Base-by-base conservation (phyloP, 1,284 basidiomycete genomes). In the Sutorius eximius region DNA sequence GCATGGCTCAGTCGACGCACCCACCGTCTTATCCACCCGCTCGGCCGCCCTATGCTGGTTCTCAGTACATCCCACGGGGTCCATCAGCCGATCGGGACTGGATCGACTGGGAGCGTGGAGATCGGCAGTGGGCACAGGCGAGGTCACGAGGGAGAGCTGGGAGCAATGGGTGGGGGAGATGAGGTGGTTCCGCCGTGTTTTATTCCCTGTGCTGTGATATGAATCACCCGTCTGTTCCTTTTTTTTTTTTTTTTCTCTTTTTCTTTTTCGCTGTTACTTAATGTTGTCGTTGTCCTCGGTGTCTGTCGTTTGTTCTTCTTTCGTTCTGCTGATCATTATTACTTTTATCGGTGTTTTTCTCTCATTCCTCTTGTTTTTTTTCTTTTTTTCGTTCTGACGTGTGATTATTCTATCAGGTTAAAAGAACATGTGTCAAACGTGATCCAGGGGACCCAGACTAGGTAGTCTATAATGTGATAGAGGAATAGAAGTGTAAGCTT, bases 61-160 rank as follows among this genome's bases (percentile, higher is more conserved):
- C 68, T 27, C 65, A 61, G 41, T 66, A 62, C 45, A 64, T 67
- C 36, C 72, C 71, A 29, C 64, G 78, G 2, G 79, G 78, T 8
- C 81, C 78, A 9, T 77, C 77, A 10, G 77, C 77, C 3, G 76
- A 77, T 58, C 68, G 75, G 13, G 75, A 77, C 20, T 59, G 73
- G n/a, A 45, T 56, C n/a, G 73, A 76, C 24, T 62, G 74, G 61
- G 78, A 80, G 38, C 68, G 71, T 43, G 68, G 71, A 32, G 63
- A 65, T 24, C 62, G 72, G 16, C 69, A 62, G 29, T 61, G 68
- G 61, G 12, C 57, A 3, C 62, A 66, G 16, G 49, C 66, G n/a
- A 59, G 70, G 45, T 34, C 69, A 20, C 60, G 68, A 41, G 67
- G 68, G 4, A 52, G 68, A 37, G 62, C 71, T 6, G 69, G 71